Conservation (phyloP, 169 alveolate species). For the Plasmodium billcollinsi region DNA sequence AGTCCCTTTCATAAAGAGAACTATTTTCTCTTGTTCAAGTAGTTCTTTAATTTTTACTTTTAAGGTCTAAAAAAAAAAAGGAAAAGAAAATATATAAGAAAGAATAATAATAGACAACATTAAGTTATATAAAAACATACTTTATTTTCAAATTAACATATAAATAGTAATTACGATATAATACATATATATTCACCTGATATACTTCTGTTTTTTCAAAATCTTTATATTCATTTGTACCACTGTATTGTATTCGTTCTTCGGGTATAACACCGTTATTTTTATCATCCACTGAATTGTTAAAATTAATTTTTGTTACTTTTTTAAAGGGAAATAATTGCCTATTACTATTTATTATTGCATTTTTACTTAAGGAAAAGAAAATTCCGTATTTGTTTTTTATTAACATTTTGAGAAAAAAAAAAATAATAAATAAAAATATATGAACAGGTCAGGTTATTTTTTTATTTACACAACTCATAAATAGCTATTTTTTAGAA, state of each 20-base stretch:
- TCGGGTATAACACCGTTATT: conserved; percentile 22
- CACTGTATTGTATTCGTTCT: not conserved
- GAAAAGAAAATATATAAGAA: not conserved
- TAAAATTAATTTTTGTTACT: conserved; percentile 34
- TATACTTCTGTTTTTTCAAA: conserved; percentile 73
- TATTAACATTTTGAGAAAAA: conserved; percentile 20
- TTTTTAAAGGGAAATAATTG: conserved; percentile 13
- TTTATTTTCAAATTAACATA: too few relatives aligned
- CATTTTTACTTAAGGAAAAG: conserved; percentile 13
- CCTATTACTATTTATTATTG: conserved; percentile 22
- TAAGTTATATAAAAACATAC: not conserved
- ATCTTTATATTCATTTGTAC: conserved; percentile 24
- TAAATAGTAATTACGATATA: too few relatives aligned
- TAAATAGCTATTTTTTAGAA: conserved; percentile 36
- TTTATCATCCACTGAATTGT: conserved; percentile 19
- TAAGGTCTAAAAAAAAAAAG: conserved; percentile 13
- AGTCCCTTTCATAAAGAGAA: conserved; percentile 85
- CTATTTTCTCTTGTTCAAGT: conserved; percentile 58
- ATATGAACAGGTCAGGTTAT: conserved; percentile 31
- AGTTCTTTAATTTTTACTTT: conserved; percentile 65
- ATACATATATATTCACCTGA: conserved; percentile 35
- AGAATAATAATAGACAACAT: not conserved
- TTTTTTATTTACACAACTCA: not conserved
- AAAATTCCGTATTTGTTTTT: conserved; percentile 27
- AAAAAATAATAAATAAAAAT: conserved; percentile 7